Base-by-base conservation (phyloP, 2,329 filamentous ascomycete genomes). In the Fusarium virguliforme region DNA sequence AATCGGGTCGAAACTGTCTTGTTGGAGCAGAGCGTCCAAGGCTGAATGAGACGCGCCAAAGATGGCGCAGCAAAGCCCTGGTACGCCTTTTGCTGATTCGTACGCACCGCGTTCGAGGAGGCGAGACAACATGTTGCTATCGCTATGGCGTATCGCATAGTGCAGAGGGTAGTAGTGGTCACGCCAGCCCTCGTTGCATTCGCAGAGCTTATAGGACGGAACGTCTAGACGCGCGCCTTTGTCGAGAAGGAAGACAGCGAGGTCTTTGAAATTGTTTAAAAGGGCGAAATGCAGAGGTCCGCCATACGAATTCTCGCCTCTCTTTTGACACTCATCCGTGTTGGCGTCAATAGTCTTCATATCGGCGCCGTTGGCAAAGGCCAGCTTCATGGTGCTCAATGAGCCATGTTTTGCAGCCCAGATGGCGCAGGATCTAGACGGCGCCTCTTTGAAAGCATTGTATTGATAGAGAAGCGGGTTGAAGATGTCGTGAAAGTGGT, bases 21-120 rank as follows among this genome's bases (percentile, higher is more conserved):
- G 26, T 24, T 30, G 6, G 15, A 55, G 18, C 24, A 55, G 35
- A 9, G 22, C 4, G 34, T 55, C 53, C 4, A 55, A 10, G 10
- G 37, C 37, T 1, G 35, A 40, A 28, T 28, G 34, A 5, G 53
- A 55, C 8, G 4, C 53, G 4, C 4, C 12, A 6, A 40, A 22
- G 4, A 55, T 55, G 15, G 53, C 53, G n/a, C 53, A 55, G 53
- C 35, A 22, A 40, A 55, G 35, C n/a, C 53, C 53, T 6, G 30
- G 53, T 30, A 40, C 22, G 9, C 32, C 24, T 2, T 55, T 30
- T 4, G 37, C 24, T 15, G 53, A 55, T 13, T 28, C 30, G 4
- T 35, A 26, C 6, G 34, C 53, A 24, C 53, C 35, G 24, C n/a
- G 35, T 37, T 55, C 4, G 4, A 55, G 22, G n/a, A 55, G 22